Percentiles rank a stretch among this genome's conserved stretches.
Conservation (phyloP, 2,329 filamentous ascomycete genomes). For the Penicillium sp. region DNA sequence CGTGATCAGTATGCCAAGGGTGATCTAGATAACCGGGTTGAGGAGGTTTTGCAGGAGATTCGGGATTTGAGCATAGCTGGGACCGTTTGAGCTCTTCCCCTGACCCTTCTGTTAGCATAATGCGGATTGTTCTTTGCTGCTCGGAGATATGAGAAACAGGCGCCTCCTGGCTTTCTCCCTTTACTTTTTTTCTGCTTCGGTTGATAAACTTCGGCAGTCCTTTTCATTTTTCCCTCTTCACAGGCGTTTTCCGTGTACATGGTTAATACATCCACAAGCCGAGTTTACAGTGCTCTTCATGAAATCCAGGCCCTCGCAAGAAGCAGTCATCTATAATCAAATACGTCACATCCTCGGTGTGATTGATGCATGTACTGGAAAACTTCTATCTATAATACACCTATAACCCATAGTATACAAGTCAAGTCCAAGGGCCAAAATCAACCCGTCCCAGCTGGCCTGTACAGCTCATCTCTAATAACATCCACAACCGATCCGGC, state of each 20-base stretch:
- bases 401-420: not conserved
- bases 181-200: slow-evolving; percentile 1
- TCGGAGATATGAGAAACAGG: not conserved
- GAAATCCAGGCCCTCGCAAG: not conserved
- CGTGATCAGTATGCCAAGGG: slow-evolving; percentile 94
- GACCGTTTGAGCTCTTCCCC: slow-evolving; percentile 50
- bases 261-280: slow-evolving; percentile 15
- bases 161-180: not conserved
- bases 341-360: not conserved
- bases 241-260: slow-evolving; percentile 10
- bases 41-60: slow-evolving; percentile 96
- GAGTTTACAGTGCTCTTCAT: slow-evolving; percentile 3
- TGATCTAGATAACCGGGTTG: slow-evolving; percentile 83
- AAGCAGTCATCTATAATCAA: not conserved
- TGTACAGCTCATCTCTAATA: slow-evolving; percentile 49
- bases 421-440: not conserved
- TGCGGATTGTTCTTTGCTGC: slow-evolving; percentile 14
- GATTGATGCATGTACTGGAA: not conserved
- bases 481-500: slow-evolving; percentile 50
- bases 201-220: not conserved
- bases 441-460: slow-evolving; percentile 8
- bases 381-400: not conserved
- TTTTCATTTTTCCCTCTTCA: not conserved
- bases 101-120: slow-evolving; percentile 11
- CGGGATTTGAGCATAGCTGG: slow-evolving; percentile 88